Evolutionary conservation across 345 rosid genomes (phyloP), one percentile per base, ranked within the genome.

Genomic region (Heritiera littoralis): DNA sequence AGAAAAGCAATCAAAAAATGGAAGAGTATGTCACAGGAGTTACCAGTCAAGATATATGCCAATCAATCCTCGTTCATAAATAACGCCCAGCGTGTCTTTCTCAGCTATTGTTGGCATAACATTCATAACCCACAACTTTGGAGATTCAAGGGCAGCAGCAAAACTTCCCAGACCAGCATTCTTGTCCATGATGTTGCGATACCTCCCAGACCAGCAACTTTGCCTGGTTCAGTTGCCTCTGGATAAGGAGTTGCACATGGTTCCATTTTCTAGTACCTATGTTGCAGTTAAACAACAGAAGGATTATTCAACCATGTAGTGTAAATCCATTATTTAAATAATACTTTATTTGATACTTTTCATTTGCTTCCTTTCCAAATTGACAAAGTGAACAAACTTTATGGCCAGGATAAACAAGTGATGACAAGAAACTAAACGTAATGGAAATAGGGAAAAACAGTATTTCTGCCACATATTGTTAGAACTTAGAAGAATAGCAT

Each of bases 191-290:
- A 70, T 70, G 74, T 70, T 70, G 41, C 59, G 74, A 15, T 28
- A 70, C 59, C 74, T 70, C 59, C 59, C 74, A 0, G 74, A 32
- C 88, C 88, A 0, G 90, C 85, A 2, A 79, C 71, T 72, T 85
- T 86, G 41, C 81, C 51, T 40, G 41, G 63, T 17, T 45, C 7
- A 0, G 83, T 77, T 70, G 84, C 85, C 63, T 82, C 80, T 4
- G 90, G 90, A 76, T 84, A 78, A 58, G 81, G 87, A 12, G 89
- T 87, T 74, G 85, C 54, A 80, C 90, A 87, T 6, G 82, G 75
- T 28, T 86, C 89, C 84, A 84, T 60, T 64, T 86, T 83, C 43
- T 80, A 86, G 83, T 89, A 86, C 92, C 91, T 87, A 78, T 14
- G 38, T 35, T 71, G 59, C 59, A 23, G n/a, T 41, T n/a, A 46